A percentile compares a stretch with the other conserved stretches of the same genome.
Evolutionary conservation across 257 asterid species (phyloP).

Genomic region (Plectranthus barbatus): DNA sequence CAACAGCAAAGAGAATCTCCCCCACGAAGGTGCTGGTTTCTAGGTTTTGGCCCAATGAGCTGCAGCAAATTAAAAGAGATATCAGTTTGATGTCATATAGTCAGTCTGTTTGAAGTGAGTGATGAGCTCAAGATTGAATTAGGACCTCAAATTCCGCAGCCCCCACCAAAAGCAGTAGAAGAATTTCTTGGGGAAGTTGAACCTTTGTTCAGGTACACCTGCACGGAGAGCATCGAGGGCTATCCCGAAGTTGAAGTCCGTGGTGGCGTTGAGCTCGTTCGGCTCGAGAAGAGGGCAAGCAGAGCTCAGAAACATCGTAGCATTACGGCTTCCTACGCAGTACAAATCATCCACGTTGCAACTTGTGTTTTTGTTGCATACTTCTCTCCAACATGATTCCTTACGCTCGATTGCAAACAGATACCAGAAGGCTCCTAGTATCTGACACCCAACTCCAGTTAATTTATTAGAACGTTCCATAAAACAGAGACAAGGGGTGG

Average conservation of each 20-base stretch:
- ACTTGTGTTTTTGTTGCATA: conserved; percentile 7
- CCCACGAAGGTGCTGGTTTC: conserved; percentile 30
- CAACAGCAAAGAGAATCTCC: conserved; percentile 35
- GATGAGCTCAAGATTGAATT: neutral
- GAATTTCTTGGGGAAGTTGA: conserved; percentile 30
- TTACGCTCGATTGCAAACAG: conserved; percentile 49
- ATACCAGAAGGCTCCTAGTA: conserved; percentile 62
- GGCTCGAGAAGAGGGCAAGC: conserved; percentile 42
- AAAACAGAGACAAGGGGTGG: no score
- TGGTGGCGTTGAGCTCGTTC: conserved; percentile 12
- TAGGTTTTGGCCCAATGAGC: conserved; percentile 46
- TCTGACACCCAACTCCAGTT: conserved; percentile 12
- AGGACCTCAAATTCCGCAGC: conserved; percentile 53
- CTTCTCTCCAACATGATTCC: conserved; percentile 48
- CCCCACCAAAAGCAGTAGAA: conserved; percentile 82
- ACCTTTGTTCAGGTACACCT: conserved; percentile 29
- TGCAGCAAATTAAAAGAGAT: conserved; percentile 6
- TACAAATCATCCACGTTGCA: conserved; percentile 24
- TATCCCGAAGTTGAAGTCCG: conserved; percentile 54
- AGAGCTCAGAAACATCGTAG: conserved; percentile 25
- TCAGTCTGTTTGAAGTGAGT: neutral
- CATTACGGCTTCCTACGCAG: conserved; percentile 8
- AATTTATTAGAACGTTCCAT: neutral
- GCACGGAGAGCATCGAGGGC: conserved; percentile 58
- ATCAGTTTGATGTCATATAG: neutral